These are phyloP conservation scores for Erucastrum elatum DNA, from an alignment of 345 rosid genomes.

Conservation along the genomic window DNA sequence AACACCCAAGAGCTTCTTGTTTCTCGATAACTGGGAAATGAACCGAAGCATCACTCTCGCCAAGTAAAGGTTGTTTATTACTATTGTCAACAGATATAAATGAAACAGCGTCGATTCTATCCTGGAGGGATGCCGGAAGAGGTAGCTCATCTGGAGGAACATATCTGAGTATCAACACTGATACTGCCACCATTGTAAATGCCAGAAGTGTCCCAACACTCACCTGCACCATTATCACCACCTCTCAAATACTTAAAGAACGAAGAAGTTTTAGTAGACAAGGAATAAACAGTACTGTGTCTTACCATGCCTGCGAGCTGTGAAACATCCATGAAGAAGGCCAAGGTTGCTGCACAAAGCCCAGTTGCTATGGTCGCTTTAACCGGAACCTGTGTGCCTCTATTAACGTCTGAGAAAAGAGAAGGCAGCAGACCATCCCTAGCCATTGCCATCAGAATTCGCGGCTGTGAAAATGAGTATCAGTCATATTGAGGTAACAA, in stretches of 20 bases:
- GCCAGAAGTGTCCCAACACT: conserved; percentile 99
- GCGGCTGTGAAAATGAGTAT: conserved; percentile 56
- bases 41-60: not conserved
- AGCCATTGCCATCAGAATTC: conserved; percentile 94
- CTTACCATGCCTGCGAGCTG: conserved; percentile 92
- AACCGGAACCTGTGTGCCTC: conserved; percentile 69
- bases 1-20: conserved; percentile 51
- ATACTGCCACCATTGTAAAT: conserved; percentile 93
- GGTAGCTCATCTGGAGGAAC: conserved; percentile 96
- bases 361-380: conserved; percentile 80
- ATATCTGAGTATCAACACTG: conserved; percentile 86
- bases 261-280: not conserved
- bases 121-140: conserved; percentile 45
- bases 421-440: conserved; percentile 90
- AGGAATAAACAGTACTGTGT: not conserved
- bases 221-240: conserved; percentile 57
- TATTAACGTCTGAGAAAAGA: conserved; percentile 76
- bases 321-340: conserved; percentile 83
- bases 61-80: conserved; percentile 49
- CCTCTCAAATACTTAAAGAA: conserved; percentile 5
- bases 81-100: conserved; percentile 34
- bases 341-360: conserved; percentile 61
- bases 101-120: conserved; percentile 63
- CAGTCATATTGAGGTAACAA: not conserved
- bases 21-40: conserved; percentile 25